These are phyloP conservation scores for Arthroderma sp. DNA, from an alignment of 2,329 filamentous ascomycete genomes.

Conservation along the genomic window DNA sequence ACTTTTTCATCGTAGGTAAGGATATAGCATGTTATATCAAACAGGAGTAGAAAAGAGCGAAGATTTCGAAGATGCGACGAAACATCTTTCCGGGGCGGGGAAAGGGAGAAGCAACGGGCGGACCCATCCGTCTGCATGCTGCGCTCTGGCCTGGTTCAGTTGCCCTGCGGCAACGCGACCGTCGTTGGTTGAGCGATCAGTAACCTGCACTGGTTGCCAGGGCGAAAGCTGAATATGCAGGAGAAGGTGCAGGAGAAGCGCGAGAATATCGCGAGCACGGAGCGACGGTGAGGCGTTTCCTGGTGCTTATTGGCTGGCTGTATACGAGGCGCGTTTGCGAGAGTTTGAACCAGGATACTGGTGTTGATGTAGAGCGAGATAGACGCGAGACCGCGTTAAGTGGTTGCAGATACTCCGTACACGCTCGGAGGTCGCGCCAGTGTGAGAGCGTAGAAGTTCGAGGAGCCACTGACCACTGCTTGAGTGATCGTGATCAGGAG, in stretches of 20 bases:
- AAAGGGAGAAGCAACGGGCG: background rate
- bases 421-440: background rate
- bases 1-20: background rate
- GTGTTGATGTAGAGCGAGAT: background rate
- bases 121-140: background rate
- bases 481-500: no score
- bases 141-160: background rate
- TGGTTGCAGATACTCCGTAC: background rate
- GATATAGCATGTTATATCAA: background rate
- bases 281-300: background rate
- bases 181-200: background rate
- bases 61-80: background rate
- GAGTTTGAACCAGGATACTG: background rate
- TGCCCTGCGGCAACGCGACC: background rate
- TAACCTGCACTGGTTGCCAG: constrained; percentile 3
- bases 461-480: no score
- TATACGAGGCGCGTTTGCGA: background rate
- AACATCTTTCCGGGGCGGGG: background rate
- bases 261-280: constrained; percentile 3
- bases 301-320: background rate
- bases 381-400: constrained; percentile 4
- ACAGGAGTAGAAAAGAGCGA: background rate
- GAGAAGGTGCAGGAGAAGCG: background rate
- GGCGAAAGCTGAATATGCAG: background rate
- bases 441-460: no score